phyloP scores from a whole-genome alignment of 306 rosid genomes.

The Castanospermum australe region DNA sequence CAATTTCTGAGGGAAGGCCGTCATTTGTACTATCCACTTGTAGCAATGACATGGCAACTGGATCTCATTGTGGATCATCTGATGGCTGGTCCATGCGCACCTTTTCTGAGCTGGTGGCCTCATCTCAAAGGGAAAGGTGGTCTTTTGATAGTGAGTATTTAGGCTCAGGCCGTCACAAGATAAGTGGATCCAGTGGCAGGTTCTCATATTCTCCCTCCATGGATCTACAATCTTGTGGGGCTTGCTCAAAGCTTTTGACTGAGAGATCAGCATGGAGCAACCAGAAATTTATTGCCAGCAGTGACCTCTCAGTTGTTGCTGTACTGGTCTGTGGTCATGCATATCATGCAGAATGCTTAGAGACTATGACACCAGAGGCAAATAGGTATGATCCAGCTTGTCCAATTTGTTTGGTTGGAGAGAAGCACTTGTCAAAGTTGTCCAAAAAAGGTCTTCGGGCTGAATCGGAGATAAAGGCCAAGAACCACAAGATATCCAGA shows the following conservation, averaged over 20 bases:
- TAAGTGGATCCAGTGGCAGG: conserved; percentile 75
- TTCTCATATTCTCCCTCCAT: conserved; percentile 77
- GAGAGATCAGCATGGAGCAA: conserved; percentile 77
- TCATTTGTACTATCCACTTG: conserved; percentile 73
- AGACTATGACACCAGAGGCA: conserved; percentile 64
- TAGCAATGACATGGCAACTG: conserved; percentile 75
- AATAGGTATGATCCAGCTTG: conserved; percentile 75
- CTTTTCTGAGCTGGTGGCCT: conserved; percentile 91
- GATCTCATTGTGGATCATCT: conserved; percentile 81
- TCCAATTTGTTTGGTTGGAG: conserved; percentile 74
- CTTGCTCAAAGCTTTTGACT: conserved; percentile 63
- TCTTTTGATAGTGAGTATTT: conserved; percentile 83
- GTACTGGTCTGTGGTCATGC: conserved; percentile 80
- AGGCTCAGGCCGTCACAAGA: conserved; percentile 63
- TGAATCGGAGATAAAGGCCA: conserved; percentile 64
- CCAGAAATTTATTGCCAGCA: conserved; percentile 56
- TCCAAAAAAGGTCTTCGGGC: conserved; percentile 47
- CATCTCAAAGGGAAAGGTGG: conserved; percentile 89
- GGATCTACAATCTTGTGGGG: conserved; percentile 71
- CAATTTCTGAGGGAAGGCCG: conserved; percentile 79
- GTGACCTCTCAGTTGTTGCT: conserved; percentile 65
- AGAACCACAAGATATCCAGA: conserved; percentile 61
- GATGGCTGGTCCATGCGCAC: conserved; percentile 97
- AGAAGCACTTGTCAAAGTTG: conserved; percentile 58
- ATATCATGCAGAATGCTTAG: conserved; percentile 86